These are phyloP conservation scores for Venturia pyrina DNA, from an alignment of 2,329 filamentous ascomycete genomes.

Conservation along the genomic window DNA sequence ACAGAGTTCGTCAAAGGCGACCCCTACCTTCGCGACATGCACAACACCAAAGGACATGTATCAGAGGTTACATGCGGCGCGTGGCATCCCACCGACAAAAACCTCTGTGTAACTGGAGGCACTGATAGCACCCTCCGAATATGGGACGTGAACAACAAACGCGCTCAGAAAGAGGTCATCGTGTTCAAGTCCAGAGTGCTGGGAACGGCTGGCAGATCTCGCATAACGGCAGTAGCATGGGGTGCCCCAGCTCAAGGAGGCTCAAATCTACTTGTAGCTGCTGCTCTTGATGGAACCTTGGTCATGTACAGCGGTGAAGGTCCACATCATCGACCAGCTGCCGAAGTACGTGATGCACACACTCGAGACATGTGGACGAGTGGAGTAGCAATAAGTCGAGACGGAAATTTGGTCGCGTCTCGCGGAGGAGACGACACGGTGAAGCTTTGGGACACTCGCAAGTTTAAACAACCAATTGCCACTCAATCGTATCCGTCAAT, in stretches of 20 bases:
- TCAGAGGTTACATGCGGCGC: conserved; percentile 81
- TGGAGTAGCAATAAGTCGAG: conserved; percentile 79
- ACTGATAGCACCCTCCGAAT: conserved; percentile 93
- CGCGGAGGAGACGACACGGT: conserved; percentile 85
- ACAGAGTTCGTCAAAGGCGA: conserved; percentile 94
- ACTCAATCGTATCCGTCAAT: conserved; percentile 71
- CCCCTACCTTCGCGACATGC: conserved; percentile 95
- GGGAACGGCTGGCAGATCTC: conserved; percentile 78
- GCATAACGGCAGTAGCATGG: conserved; percentile 92
- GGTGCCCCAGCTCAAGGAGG: conserved; percentile 66
- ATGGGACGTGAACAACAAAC: conserved; percentile 90
- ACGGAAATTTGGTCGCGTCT: conserved; percentile 84
- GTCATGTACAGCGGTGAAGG: conserved; percentile 89
- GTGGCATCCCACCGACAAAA: conserved; percentile 82
- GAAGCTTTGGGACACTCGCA: conserved; percentile 94
- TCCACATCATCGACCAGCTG: conserved; percentile 70
- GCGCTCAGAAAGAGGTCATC: conserved; percentile 84
- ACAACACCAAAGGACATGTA: conserved; percentile 94
- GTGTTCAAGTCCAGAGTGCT: conserved; percentile 90
- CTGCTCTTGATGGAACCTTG: conserved; percentile 79
- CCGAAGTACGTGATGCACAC: conserved; percentile 78
- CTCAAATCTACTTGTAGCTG: conserved; percentile 66
- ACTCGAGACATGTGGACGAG: conserved; percentile 78
- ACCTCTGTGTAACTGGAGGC: conserved; percentile 79
- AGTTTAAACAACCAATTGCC: conserved; percentile 84